Evolutionary conservation across 305 asterid genomes (phyloP).

Genomic region (Fraxinus xanthoxyloides): DNA sequence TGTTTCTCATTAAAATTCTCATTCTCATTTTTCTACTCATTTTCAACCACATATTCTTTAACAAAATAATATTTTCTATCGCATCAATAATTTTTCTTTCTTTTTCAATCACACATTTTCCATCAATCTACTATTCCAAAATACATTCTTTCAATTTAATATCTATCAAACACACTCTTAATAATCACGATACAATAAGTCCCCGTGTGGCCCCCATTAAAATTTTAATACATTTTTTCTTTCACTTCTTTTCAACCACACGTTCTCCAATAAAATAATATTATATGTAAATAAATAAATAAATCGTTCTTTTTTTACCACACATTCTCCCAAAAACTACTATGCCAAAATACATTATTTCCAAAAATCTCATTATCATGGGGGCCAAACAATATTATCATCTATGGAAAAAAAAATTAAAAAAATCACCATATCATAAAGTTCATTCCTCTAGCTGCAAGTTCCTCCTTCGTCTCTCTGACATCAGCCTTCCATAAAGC

Average conservation of each 20-base stretch:
- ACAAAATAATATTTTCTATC: too few species aligned
- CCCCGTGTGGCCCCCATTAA: not conserved
- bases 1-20: too few species aligned
- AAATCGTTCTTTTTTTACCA: not conserved
- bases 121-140: too few species aligned
- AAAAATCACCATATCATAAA: slow-evolving; percentile 68
- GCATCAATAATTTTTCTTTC: too few species aligned
- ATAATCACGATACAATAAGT: not conserved
- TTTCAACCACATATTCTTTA: too few species aligned
- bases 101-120: too few species aligned
- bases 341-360: not conserved
- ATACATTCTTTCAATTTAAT: too few species aligned
- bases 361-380: not conserved
- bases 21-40: too few species aligned
- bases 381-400: not conserved
- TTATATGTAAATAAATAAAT: not conserved
- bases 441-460: slow-evolving; percentile 72
- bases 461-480: slow-evolving; percentile 76
- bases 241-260: not conserved
- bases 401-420: slow-evolving; percentile 12
- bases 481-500: slow-evolving; percentile 74
- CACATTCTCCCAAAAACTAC: not conserved
- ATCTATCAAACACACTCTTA: too few species aligned
- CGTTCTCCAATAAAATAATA: not conserved
- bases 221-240: not conserved